Evolutionary conservation across 2,329 filamentous ascomycete genomes (phyloP).

Genomic region (Trichoderma asperellum): DNA sequence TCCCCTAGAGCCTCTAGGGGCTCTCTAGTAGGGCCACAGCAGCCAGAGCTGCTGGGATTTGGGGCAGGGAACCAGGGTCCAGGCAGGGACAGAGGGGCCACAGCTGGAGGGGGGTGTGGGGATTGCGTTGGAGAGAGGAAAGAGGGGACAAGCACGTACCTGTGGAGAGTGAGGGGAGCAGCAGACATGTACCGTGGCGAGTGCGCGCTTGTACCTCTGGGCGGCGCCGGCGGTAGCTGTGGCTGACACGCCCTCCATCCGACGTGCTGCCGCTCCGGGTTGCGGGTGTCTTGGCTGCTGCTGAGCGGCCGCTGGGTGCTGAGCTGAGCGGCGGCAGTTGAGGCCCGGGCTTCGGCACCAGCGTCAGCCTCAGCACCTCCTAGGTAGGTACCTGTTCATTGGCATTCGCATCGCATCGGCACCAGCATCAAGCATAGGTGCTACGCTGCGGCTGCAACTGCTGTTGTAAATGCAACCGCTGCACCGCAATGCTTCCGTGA

Average conservation of each 20-base stretch:
- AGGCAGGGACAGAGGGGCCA: slow-evolving; percentile 20
- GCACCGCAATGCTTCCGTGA: background rate
- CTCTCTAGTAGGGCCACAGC: slow-evolving; percentile 3
- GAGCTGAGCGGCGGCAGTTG: background rate
- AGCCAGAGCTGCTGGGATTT: slow-evolving; percentile 21
- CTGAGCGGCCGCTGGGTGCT: background rate
- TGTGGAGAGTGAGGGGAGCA: slow-evolving; percentile 10
- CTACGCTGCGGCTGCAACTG: background rate
- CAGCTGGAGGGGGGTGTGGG: slow-evolving; percentile 16
- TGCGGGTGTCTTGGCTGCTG: background rate
- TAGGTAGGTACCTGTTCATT: background rate
- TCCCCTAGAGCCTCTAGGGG: slow-evolving; percentile 13
- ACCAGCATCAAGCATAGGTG: no score
- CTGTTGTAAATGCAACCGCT: no score
- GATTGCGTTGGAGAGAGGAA: slow-evolving; percentile 11
- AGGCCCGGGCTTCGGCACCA: no score
- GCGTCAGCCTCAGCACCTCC: background rate
- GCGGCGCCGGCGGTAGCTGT: slow-evolving; percentile 7
- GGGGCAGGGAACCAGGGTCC: slow-evolving; percentile 25
- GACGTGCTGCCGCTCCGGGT: background rate
- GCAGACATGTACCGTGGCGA: slow-evolving; percentile 20
- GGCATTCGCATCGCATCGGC: no score
- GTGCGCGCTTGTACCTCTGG: slow-evolving; percentile 11
- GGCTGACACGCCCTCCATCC: background rate
- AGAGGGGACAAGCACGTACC: background rate